Evolutionary conservation across 148 eudicot genomes (phyloP).

Genomic region (Camellia japonica): DNA sequence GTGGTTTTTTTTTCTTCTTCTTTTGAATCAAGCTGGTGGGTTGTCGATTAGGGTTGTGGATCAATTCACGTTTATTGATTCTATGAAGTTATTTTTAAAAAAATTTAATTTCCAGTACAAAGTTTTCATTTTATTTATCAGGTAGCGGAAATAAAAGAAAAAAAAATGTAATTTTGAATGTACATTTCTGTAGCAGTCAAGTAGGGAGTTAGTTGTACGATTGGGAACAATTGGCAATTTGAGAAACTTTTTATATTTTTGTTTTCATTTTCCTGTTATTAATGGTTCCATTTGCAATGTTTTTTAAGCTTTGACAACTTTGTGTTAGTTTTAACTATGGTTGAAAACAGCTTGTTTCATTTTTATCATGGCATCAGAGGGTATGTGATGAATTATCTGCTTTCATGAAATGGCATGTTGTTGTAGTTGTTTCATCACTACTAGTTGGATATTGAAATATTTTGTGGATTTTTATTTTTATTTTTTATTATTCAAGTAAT

Average conservation of each 20-base stretch:
- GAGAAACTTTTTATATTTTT: too few relatives aligned
- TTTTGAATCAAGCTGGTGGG: neutral
- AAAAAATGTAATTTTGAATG: neutral
- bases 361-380: neutral
- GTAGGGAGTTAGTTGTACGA: neutral
- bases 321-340: neutral
- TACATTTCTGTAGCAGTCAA: neutral
- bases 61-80: too few relatives aligned
- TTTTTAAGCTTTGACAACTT: neutral
- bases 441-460: too few relatives aligned
- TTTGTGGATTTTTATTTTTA: too few relatives aligned
- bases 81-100: too few relatives aligned
- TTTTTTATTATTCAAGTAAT: neutral
- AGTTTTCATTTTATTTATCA: neutral
- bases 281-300: neutral
- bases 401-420: neutral
- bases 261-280: neutral
- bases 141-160: too few relatives aligned
- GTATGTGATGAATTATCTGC: neutral
- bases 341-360: neutral
- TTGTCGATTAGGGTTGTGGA: too few relatives aligned
- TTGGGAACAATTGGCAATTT: too few relatives aligned
- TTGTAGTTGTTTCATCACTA: neutral
- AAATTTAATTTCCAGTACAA: neutral
- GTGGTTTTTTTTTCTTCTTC: too few relatives aligned